Percentiles rank a stretch among this genome's conserved stretches.
phyloP scores from a whole-genome alignment of 2,329 filamentous ascomycete genomes.

The Eutypella sp. region DNA sequence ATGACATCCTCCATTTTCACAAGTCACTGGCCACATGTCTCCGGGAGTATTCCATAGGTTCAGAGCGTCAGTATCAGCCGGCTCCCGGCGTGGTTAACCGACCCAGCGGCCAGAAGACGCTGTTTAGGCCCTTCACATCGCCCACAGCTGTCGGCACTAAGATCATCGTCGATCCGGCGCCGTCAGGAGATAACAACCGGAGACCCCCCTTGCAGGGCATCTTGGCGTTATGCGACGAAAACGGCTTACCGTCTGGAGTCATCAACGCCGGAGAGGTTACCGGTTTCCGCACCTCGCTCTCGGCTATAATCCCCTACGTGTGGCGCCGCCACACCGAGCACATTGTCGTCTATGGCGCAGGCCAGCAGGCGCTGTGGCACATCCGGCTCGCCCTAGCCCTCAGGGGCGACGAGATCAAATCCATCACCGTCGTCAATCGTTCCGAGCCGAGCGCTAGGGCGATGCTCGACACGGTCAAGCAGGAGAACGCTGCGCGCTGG shows the following conservation, averaged over 20 bases:
- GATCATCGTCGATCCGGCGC: slow-evolving; percentile 42
- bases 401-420: slow-evolving; percentile 18
- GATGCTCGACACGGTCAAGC: slow-evolving; percentile 21
- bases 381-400: slow-evolving; percentile 60
- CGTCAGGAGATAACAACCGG: slow-evolving; percentile 6
- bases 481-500: slow-evolving; percentile 28
- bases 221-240: background rate
- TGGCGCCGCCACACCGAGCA: slow-evolving; percentile 25
- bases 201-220: slow-evolving; percentile 1
- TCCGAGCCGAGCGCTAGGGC: slow-evolving; percentile 39
- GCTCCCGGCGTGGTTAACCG: slow-evolving; percentile 55
- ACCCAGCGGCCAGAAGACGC: slow-evolving; percentile 55
- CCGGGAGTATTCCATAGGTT: background rate
- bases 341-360: slow-evolving; percentile 63
- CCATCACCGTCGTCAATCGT: slow-evolving; percentile 28
- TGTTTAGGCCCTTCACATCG: slow-evolving; percentile 64
- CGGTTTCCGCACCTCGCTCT: slow-evolving; percentile 63
- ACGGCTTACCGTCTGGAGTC: slow-evolving; percentile 42
- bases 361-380: slow-evolving; percentile 69
- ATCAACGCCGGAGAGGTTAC: slow-evolving; percentile 66
- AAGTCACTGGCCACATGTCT: background rate
- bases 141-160: slow-evolving; percentile 58
- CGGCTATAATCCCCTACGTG: slow-evolving; percentile 56
- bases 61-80: slow-evolving; percentile 59
- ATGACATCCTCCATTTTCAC: background rate